These are phyloP conservation scores for Backusella circina DNA, from an alignment of 192 early-diverging fungal genomes.

Conservation along the genomic window DNA sequence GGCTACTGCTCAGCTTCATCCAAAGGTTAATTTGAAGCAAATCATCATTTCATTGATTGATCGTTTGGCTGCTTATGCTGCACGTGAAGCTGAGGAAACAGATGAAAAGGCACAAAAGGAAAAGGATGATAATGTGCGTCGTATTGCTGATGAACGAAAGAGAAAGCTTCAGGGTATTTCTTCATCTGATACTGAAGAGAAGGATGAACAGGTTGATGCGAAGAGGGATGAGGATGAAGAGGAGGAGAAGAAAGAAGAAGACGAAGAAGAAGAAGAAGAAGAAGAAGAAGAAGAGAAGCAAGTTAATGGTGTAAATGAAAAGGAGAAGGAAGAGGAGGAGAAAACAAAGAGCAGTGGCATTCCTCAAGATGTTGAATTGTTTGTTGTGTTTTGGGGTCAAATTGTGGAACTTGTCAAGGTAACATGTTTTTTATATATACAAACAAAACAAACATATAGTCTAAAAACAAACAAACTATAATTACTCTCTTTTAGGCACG, in stretches of 20 bases:
- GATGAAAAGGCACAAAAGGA: constrained; percentile 40
- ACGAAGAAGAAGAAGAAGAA: constrained; percentile 37
- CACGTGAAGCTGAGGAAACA: constrained; percentile 62
- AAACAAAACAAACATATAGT: neutral
- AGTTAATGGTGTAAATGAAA: constrained; percentile 14
- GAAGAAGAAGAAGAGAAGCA: constrained; percentile 24
- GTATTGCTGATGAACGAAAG: constrained; percentile 5
- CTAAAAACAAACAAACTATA: neutral
- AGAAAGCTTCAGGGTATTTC: constrained; percentile 8
- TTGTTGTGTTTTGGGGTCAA: constrained; percentile 97
- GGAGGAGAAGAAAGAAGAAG: constrained; percentile 21
- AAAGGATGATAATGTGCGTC: neutral
- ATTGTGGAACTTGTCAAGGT: constrained; percentile 89
- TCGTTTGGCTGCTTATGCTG: constrained; percentile 88
- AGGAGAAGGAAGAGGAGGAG: neutral
- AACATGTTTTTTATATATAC: neutral
- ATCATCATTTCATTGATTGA: constrained; percentile 96
- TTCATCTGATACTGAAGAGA: constrained; percentile 32
- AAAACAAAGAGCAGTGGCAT: constrained; percentile 64
- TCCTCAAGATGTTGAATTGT: constrained; percentile 83
- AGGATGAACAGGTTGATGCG: constrained; percentile 20
- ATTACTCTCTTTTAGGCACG: constrained; percentile 54
- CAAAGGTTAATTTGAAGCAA: constrained; percentile 93
- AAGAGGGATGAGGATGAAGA: constrained; percentile 3
- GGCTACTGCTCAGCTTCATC: constrained; percentile 86